Conservation (phyloP, 2,329 filamentous ascomycete species). For the Fusarium nisikadoi region DNA sequence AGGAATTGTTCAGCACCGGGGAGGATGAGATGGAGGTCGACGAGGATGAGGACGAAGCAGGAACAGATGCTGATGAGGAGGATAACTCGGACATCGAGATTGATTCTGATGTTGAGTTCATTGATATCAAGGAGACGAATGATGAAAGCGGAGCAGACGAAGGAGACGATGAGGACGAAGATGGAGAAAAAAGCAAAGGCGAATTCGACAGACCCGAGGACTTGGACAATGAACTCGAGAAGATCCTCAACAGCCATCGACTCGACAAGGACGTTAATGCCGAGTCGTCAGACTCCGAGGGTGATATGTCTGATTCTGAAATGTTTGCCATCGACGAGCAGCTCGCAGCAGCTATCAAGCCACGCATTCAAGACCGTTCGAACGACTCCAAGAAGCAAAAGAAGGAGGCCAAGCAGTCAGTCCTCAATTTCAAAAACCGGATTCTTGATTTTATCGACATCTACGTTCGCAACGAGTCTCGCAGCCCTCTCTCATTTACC, state of each 20-base stretch:
- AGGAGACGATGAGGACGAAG: conserved; percentile 57
- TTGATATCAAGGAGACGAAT: conserved; percentile 56
- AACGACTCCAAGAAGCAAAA: conserved; percentile 81
- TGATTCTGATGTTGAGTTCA: conserved; percentile 62
- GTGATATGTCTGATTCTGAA: conserved; percentile 93
- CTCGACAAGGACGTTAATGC: conserved; percentile 68
- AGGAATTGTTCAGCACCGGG: conserved; percentile 81
- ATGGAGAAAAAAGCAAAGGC: conserved; percentile 53
- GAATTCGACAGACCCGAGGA: conserved; percentile 57
- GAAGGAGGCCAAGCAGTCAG: conserved; percentile 86
- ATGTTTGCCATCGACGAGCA: conserved; percentile 91
- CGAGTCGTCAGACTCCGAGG: conserved; percentile 69
- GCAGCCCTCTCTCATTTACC: conserved; percentile 72
- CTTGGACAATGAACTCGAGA: conserved; percentile 79
- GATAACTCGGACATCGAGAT: conserved; percentile 60
- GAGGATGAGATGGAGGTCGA: conserved; percentile 68
- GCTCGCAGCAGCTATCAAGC: conserved; percentile 85
- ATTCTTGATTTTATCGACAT: conserved; percentile 88
- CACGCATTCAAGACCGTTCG: conserved; percentile 70
- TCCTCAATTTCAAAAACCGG: conserved; percentile 94
- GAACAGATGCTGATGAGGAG: conserved; percentile 56
- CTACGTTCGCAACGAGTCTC: conserved; percentile 82
- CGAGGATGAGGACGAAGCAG: conserved; percentile 52
- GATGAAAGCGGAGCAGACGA: conserved; percentile 57
- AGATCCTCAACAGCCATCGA: conserved; percentile 78